A percentile compares a stretch with the other conserved stretches of the same genome.
phyloP scores from a whole-genome alignment of 495 filamentous ascomycete species.

The Cryomyces minteri region DNA sequence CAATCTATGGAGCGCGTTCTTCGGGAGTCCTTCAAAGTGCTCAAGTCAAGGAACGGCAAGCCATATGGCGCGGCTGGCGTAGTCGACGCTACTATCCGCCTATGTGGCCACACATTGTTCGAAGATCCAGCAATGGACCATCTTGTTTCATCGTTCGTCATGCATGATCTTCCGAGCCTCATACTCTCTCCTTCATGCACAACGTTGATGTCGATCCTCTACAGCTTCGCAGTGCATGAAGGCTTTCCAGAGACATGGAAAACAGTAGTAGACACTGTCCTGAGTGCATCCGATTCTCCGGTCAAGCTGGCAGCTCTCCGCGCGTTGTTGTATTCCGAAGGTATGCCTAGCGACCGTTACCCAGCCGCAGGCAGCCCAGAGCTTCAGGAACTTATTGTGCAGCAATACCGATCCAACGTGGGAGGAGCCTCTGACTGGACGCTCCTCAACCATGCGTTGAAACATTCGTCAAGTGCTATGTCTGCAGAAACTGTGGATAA shows the following conservation, averaged over 20 bases:
- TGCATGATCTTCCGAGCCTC: constrained; percentile 29
- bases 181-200: constrained; percentile 34
- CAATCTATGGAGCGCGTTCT: neutral
- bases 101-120: constrained; percentile 9
- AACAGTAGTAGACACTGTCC: constrained; percentile 9
- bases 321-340: constrained; percentile 15
- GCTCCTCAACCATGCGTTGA: constrained; percentile 8
- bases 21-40: constrained; percentile 25
- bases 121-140: constrained; percentile 7
- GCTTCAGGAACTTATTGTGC: constrained; percentile 16
- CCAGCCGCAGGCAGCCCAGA: constrained; percentile 5
- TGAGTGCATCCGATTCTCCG: constrained; percentile 11
- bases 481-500: constrained; percentile 9
- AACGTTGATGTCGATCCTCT: constrained; percentile 17
- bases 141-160: constrained; percentile 23
- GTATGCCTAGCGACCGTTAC: constrained; percentile 6
- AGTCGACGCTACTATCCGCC: constrained; percentile 29
- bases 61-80: constrained; percentile 61
- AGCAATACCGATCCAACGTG: constrained; percentile 4
- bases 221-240: constrained; percentile 5
- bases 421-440: constrained; percentile 11
- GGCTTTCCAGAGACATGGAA: constrained; percentile 14
- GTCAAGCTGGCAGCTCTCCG: constrained; percentile 14
- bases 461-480: constrained; percentile 7
- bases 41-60: constrained; percentile 52